A percentile compares a stretch with the other conserved stretches of the same genome.
Evolutionary conservation across 768 basidiomycete species (phyloP).

Genomic region (Xerocomellus dryophilus): DNA sequence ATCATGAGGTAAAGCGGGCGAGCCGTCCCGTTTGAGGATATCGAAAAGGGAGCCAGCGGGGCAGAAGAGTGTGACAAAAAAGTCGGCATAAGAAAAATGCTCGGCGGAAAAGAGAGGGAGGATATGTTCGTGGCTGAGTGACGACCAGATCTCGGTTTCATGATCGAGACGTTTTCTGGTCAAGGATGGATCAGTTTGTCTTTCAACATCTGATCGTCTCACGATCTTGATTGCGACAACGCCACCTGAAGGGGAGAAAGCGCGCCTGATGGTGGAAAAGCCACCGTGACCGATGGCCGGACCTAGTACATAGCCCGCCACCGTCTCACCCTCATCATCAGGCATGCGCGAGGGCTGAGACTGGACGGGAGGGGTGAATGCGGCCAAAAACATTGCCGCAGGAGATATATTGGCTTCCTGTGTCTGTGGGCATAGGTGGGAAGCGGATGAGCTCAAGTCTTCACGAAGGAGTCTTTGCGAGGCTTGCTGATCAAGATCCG

Average conservation of each 20-base stretch:
- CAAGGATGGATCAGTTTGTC: slow-evolving; percentile 46
- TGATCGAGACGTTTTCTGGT: slow-evolving; percentile 59
- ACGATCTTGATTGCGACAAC: slow-evolving; percentile 85
- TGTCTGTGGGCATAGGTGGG: slow-evolving; percentile 9
- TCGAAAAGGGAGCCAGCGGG: slow-evolving; percentile 84
- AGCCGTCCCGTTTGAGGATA: slow-evolving; percentile 69
- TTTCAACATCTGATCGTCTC: slow-evolving; percentile 52
- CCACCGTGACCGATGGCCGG: slow-evolving; percentile 74
- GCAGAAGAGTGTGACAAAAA: slow-evolving; percentile 80
- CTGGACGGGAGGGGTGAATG: slow-evolving; percentile 47
- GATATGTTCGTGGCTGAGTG: slow-evolving; percentile 80
- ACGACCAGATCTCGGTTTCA: slow-evolving; percentile 71
- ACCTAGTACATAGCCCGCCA: slow-evolving; percentile 75
- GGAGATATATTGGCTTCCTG: slow-evolving; percentile 46
- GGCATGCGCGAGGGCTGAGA: slow-evolving; percentile 38
- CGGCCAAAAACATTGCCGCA: slow-evolving; percentile 70
- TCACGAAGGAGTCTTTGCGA: slow-evolving; percentile 16
- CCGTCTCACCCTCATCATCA: slow-evolving; percentile 64
- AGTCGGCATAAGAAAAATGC: slow-evolving; percentile 63
- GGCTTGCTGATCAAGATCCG: slow-evolving; percentile 31
- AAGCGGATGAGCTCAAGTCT: background rate
- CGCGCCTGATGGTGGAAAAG: slow-evolving; percentile 77
- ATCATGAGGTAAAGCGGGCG: slow-evolving; percentile 67
- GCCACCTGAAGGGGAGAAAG: slow-evolving; percentile 58
- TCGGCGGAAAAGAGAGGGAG: slow-evolving; percentile 73